These are phyloP conservation scores for Ceratocystis destructans DNA, from an alignment of 2,329 filamentous ascomycete genomes.

Conservation along the genomic window DNA sequence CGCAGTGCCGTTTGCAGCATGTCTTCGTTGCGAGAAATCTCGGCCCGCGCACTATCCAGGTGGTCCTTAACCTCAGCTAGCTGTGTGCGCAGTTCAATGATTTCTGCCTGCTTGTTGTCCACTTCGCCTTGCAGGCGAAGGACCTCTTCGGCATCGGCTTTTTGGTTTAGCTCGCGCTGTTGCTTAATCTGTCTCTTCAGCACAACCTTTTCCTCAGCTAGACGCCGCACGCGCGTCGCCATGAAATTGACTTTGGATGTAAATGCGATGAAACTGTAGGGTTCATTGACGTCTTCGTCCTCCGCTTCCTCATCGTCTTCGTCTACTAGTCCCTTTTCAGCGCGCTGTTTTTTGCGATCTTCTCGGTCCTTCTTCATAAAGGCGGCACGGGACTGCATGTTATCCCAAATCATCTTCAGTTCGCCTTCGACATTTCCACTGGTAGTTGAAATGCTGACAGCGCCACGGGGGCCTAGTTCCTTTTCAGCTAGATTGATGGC, in stretches of 20 bases:
- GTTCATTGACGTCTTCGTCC: conserved; percentile 45
- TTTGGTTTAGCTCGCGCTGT: conserved; percentile 81
- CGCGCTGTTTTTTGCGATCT: conserved; percentile 38
- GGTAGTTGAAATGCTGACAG: conserved; percentile 23
- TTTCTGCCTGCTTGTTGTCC: conserved; percentile 19
- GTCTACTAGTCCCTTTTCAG: conserved; percentile 43
- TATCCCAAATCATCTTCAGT: conserved; percentile 43
- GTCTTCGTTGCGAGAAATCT: conserved; percentile 22
- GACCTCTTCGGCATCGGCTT: conserved; percentile 61
- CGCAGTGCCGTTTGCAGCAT: conserved; percentile 23
- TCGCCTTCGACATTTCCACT: conserved; percentile 44
- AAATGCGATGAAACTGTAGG: conserved; percentile 64
- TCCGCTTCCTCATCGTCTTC: conserved; percentile 50
- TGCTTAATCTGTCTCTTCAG: conserved; percentile 88
- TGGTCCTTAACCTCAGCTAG: conserved; percentile 19
- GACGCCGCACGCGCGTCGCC: conserved; percentile 57
- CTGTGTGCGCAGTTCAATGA: conserved; percentile 19
- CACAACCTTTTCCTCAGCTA: conserved; percentile 80
- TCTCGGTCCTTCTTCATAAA: conserved; percentile 41
- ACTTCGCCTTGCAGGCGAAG: conserved; percentile 18
- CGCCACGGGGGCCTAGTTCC: conserved; percentile 16
- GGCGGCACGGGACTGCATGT: conserved; percentile 38
- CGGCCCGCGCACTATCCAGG: conserved; percentile 19
- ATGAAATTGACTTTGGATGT: conserved; percentile 65
- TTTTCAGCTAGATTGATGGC: conserved; percentile 25